Conservation (phyloP, 352 stramenopile genomes). For the Phytophthora pisi region DNA sequence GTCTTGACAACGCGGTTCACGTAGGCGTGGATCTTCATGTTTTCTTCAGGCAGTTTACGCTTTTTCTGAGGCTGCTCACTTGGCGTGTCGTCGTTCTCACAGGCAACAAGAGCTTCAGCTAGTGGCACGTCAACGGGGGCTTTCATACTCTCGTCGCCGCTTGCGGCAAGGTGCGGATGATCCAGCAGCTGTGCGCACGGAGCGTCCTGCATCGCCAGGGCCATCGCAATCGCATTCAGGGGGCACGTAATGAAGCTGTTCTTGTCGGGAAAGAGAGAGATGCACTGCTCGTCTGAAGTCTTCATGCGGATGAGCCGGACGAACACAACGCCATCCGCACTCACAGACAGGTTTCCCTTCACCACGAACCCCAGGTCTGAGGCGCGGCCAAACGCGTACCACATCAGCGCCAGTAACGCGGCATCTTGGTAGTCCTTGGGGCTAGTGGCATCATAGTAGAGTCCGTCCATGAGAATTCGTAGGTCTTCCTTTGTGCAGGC, state of each 20-base stretch:
- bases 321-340: constrained; percentile 14
- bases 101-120: background rate
- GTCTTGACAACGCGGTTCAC: no score
- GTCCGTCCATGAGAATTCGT: constrained; percentile 13
- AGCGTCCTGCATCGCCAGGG: constrained; percentile 4
- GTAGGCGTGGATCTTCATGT: constrained; percentile 10
- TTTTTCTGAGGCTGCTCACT: no score
- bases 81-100: background rate
- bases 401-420: background rate
- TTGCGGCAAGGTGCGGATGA: background rate
- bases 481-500: constrained; percentile 15
- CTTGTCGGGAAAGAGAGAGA: constrained; percentile 13
- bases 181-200: background rate
- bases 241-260: constrained; percentile 10
- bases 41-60: background rate
- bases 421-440: constrained; percentile 30
- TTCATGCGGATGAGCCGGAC: constrained; percentile 6
- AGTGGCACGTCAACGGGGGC: background rate
- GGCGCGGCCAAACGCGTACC: no score
- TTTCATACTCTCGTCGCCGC: background rate
- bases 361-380: no score
- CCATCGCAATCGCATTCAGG: constrained; percentile 5
- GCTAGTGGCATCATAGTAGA: constrained; percentile 3
- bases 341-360: no score
- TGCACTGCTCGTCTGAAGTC: constrained; percentile 3